Conservation (phyloP, 2,329 filamentous ascomycete genomes). For the Stylonectria norvegica region DNA sequence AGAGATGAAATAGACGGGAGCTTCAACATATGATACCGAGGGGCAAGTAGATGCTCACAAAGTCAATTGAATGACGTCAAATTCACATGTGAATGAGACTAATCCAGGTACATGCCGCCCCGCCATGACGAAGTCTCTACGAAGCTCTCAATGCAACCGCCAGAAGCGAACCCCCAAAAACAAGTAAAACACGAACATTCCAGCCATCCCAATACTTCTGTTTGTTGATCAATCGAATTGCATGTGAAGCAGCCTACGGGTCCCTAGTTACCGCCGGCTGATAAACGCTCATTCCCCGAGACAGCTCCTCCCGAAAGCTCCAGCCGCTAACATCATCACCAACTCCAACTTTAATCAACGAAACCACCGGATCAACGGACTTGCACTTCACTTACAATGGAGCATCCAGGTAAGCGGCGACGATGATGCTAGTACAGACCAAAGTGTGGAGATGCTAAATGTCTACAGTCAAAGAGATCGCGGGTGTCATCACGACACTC, state of each 20-base stretch:
- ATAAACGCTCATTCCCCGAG: background rate
- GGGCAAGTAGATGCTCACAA: no score
- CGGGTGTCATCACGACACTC: slow-evolving; percentile 63
- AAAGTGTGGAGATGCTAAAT: background rate
- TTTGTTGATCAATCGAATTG: slow-evolving; percentile 3
- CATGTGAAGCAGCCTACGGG: background rate
- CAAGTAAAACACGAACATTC: slow-evolving; percentile 6
- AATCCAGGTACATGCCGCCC: background rate
- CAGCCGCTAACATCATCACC: background rate
- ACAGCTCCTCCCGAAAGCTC: background rate
- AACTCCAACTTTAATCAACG: background rate
- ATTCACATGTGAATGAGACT: slow-evolving; percentile 8
- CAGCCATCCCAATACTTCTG: background rate
- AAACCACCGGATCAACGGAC: background rate
- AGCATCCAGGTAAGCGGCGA: slow-evolving; percentile 39
- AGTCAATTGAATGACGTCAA: slow-evolving; percentile 30
- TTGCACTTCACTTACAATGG: slow-evolving; percentile 28
- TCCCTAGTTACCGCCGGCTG: background rate
- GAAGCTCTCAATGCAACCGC: no score
- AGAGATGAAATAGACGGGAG: slow-evolving; percentile 18
- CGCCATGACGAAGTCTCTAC: slow-evolving; percentile 11
- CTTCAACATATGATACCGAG: no score
- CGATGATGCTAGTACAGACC: background rate
- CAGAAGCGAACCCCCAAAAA: slow-evolving; percentile 2
- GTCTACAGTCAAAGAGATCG: slow-evolving; percentile 54